Percentiles rank a stretch among this genome's conserved stretches.
Evolutionary conservation across 2,329 filamentous ascomycete species (phyloP).

Genomic region (Colletotrichum agaves): DNA sequence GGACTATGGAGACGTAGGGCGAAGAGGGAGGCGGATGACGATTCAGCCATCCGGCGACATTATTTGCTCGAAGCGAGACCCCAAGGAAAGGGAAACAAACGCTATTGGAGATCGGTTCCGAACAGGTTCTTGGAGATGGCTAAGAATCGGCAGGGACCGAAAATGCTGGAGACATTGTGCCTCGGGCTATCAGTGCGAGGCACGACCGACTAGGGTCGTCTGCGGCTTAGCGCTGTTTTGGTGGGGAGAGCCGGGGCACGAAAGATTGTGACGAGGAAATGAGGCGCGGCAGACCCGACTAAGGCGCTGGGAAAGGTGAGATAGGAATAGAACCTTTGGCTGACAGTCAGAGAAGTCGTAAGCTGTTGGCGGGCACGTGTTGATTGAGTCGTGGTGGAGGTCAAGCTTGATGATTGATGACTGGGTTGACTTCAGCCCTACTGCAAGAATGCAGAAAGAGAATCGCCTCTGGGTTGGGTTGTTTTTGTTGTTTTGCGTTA

Average conservation of each 20-base stretch:
- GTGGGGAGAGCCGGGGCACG: slow-evolving; percentile 22
- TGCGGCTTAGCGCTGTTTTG: slow-evolving; percentile 15
- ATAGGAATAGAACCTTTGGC: slow-evolving; percentile 29
- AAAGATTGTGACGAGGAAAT: slow-evolving; percentile 22
- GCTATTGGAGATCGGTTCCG: slow-evolving; percentile 16
- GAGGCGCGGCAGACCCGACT: slow-evolving; percentile 19
- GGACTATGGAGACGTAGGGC: slow-evolving; percentile 10
- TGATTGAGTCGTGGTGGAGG: neutral
- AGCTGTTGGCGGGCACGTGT: neutral
- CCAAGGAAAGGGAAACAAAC: slow-evolving; percentile 15
- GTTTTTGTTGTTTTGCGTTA: neutral
- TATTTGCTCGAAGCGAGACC: slow-evolving; percentile 19
- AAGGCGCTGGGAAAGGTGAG: slow-evolving; percentile 2
- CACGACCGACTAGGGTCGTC: neutral
- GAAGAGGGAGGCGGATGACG: slow-evolving; percentile 3
- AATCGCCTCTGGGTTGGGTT: neutral
- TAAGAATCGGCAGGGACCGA: slow-evolving; percentile 27
- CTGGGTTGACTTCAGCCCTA: slow-evolving; percentile 16
- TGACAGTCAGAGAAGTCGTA: slow-evolving; percentile 12
- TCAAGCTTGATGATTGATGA: neutral
- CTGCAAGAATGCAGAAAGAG: slow-evolving; percentile 5
- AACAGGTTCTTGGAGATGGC: slow-evolving; percentile 8
- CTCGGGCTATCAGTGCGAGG: slow-evolving; percentile 12
- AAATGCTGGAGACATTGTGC: slow-evolving; percentile 13
- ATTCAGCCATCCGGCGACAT: slow-evolving; percentile 6